These are phyloP conservation scores for Aspergillus felis DNA, from an alignment of 2,329 filamentous ascomycete species.

Conservation along the genomic window DNA sequence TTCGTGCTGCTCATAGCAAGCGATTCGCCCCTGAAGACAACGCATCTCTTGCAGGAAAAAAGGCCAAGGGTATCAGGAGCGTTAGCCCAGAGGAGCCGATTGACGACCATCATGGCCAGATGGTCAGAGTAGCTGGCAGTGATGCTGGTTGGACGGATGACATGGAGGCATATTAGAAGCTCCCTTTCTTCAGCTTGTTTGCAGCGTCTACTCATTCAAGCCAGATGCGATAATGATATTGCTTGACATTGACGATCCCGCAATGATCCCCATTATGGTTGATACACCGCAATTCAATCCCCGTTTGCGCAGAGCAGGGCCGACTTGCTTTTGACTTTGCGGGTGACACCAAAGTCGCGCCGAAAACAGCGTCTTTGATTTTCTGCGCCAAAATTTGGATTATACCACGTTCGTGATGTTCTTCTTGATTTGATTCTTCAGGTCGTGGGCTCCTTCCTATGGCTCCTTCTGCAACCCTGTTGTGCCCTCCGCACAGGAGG, in stretches of 20 bases:
- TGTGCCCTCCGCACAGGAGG: constrained; percentile 1
- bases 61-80: constrained; percentile 45
- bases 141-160: constrained; percentile 55
- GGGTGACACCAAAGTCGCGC: neutral
- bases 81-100: constrained; percentile 42
- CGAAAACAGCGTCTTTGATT: constrained; percentile 12
- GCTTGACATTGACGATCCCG: constrained; percentile 25
- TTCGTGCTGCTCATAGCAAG: constrained; percentile 66
- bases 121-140: constrained; percentile 47
- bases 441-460: constrained; percentile 10
- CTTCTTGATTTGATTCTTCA: constrained; percentile 16
- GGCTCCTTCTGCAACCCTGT: neutral
- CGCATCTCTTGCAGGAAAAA: constrained; percentile 36
- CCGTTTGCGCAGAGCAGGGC: constrained; percentile 3
- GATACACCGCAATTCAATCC: constrained; percentile 1
- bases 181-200: constrained; percentile 7
- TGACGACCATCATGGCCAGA: constrained; percentile 40
- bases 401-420: constrained; percentile 23
- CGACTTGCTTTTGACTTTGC: constrained; percentile 3
- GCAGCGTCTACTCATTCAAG: constrained; percentile 13
- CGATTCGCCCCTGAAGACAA: constrained; percentile 48
- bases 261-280: constrained; percentile 19
- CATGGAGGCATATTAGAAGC: constrained; percentile 38
- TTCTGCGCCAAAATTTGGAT: constrained; percentile 30
- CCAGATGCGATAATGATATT: constrained; percentile 16